Evolutionary conservation across 2,329 filamentous ascomycete genomes (phyloP), one percentile per base, ranked within the genome.

Genomic region (Penicillium brevicompactum): DNA sequence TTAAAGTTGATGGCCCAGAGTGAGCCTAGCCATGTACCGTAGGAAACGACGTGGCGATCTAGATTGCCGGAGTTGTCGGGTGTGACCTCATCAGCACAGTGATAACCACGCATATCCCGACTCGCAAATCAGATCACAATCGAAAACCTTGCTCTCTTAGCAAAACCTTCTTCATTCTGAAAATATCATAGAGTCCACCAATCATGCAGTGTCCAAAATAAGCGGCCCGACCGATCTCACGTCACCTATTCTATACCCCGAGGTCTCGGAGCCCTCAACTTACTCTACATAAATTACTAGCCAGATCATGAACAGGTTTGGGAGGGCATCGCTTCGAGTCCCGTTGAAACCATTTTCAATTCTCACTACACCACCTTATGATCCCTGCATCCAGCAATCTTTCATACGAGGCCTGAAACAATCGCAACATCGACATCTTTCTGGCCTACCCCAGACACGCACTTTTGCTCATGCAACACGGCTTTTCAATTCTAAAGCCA

Each of bases 51-150:
- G 24, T 27, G 24, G 24, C 24, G 24, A 27, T 5, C 24, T 27
- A 27, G 24, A 27, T 6, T 6, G 24, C 11, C 27, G 41, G 31
- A 16, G 31, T 16, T 13, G 42, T 38, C 42, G 42, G 24, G 31
- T 46, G 46, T 58, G 55, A 60, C 44, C 41, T 60, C 55, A 60
- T 46, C 46, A 57, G 31, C 14, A 16, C 27, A 14, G 6, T 21
- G 42, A 18, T 34, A 10, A 4, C 9, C 31, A 11, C 31, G 8
- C 10, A 34, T 34, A 14, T 27, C 34, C 34, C 34, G 14, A 37
- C 4, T 37, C 34, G 13, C 13, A 13, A 13, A n/a, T 37, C 2
- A 37, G n/a, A n/a, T 13, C 14, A 7, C 5, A 37, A 18, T 18
- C 18, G 2, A 4, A 37, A 37, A n/a, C 13, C 6, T n/a, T 7